Percentiles rank a stretch among this genome's conserved stretches.
phyloP scores from a whole-genome alignment of 768 basidiomycete genomes.

The Aureoboletus auriporus region DNA sequence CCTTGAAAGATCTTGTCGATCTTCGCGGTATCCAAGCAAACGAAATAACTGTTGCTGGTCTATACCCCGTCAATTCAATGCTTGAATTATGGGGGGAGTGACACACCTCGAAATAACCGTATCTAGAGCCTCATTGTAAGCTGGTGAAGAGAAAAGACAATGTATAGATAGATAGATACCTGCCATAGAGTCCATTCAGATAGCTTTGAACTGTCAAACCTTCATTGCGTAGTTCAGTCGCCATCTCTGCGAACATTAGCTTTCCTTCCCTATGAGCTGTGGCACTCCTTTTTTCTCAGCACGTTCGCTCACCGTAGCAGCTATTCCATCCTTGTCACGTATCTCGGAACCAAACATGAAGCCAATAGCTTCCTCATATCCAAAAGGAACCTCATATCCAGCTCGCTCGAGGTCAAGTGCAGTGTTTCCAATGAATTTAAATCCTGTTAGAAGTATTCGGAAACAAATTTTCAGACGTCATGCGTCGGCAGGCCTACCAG shows the following conservation, averaged over 20 bases:
- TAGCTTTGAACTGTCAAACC: slow-evolving; percentile 54
- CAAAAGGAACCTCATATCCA: slow-evolving; percentile 75
- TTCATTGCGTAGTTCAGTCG: slow-evolving; percentile 41
- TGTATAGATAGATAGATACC: slow-evolving; percentile 34
- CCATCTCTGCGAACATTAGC: slow-evolving; percentile 71
- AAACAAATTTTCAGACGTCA: neutral
- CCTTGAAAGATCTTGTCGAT: slow-evolving; percentile 66
- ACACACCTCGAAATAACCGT: slow-evolving; percentile 71
- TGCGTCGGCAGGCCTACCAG: slow-evolving; percentile 43
- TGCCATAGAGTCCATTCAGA: slow-evolving; percentile 59
- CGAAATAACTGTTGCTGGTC: slow-evolving; percentile 82
- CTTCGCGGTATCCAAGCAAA: slow-evolving; percentile 62
- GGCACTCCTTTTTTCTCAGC: neutral
- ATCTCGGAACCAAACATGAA: slow-evolving; percentile 82
- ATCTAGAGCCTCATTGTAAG: slow-evolving; percentile 37
- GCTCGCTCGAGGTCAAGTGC: slow-evolving; percentile 58
- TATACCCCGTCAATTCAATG: slow-evolving; percentile 23
- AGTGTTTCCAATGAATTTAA: slow-evolving; percentile 89
- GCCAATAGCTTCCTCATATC: slow-evolving; percentile 91
- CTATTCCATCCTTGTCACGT: slow-evolving; percentile 85
- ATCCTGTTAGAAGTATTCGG: slow-evolving; percentile 45
- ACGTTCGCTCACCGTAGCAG: slow-evolving; percentile 57
- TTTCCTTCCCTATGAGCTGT: slow-evolving; percentile 23
- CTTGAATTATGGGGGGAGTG: neutral
- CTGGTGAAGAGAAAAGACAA: neutral